phyloP scores from a whole-genome alignment of 306 rosid species.

The Vigna reflexopilosa region DNA sequence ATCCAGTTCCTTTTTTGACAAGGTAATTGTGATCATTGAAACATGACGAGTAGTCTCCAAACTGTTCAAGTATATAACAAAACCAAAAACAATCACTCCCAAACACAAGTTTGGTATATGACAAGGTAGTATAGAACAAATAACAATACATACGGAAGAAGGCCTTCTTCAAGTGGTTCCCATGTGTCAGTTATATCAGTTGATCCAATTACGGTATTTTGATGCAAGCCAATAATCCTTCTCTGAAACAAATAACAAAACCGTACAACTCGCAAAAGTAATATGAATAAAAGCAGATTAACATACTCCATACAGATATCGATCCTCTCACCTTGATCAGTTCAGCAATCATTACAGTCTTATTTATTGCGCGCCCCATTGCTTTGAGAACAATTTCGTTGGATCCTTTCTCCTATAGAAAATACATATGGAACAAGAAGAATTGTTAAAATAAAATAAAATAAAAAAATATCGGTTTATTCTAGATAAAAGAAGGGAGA shows the following conservation, averaged over 20 bases:
- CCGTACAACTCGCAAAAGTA: neutral
- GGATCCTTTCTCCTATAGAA: slow-evolving; percentile 75
- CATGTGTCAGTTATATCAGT: slow-evolving; percentile 84
- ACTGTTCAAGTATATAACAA: slow-evolving; percentile 54
- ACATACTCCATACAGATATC: slow-evolving; percentile 25
- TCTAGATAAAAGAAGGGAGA: neutral
- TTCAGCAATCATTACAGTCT: slow-evolving; percentile 90
- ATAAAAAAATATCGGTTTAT: neutral
- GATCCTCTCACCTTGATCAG: slow-evolving; percentile 70
- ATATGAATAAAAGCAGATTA: slow-evolving; percentile 28
- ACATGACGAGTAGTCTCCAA: slow-evolving; percentile 93
- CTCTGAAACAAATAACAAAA: slow-evolving; percentile 60
- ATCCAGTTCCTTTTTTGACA: slow-evolving; percentile 72
- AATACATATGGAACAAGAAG: slow-evolving; percentile 24
- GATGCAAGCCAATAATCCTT: slow-evolving; percentile 87
- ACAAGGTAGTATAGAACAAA: slow-evolving; percentile 20
- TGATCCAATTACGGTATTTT: slow-evolving; percentile 76
- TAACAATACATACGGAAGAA: slow-evolving; percentile 72
- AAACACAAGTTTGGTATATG: slow-evolving; percentile 24
- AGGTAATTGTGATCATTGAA: slow-evolving; percentile 81
- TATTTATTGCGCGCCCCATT: slow-evolving; percentile 94
- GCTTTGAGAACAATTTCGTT: slow-evolving; percentile 81
- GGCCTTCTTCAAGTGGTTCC: slow-evolving; percentile 97
- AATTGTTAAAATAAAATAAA: neutral
- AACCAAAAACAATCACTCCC: slow-evolving; percentile 15